These are phyloP conservation scores for Plectosphaerella cucumerina DNA, from an alignment of 2,329 filamentous ascomycete genomes.

Conservation along the genomic window DNA sequence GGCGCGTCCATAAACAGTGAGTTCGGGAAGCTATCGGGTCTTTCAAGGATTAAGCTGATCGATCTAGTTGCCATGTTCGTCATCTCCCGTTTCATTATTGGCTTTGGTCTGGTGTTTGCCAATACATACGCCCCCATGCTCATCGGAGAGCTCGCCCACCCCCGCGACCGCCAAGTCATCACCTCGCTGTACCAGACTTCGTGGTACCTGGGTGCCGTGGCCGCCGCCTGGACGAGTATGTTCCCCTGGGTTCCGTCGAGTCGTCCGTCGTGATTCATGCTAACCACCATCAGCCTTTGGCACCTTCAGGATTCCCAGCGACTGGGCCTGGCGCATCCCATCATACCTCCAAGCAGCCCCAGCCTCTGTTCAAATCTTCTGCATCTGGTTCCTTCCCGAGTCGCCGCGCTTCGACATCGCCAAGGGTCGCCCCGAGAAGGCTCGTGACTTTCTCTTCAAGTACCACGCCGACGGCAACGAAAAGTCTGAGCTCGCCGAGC, in stretches of 20 bases:
- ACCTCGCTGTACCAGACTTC: conserved; percentile 50
- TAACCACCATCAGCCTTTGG: conserved; percentile 29
- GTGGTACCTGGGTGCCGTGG: conserved; percentile 36
- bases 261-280: conserved; percentile 47
- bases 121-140: not conserved
- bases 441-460: conserved; percentile 26
- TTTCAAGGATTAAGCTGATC: conserved; percentile 2
- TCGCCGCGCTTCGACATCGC: conserved; percentile 36
- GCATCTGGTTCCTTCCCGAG: conserved; percentile 33
- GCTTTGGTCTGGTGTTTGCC: not conserved
- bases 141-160: conserved; percentile 57
- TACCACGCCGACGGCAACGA: conserved; percentile 25
- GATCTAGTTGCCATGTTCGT: conserved; percentile 17
- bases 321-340: conserved; percentile 41
- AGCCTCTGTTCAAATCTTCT: conserved; percentile 33
- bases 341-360: conserved; percentile 41
- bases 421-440: conserved; percentile 29
- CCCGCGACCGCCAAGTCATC: conserved; percentile 48
- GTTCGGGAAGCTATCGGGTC: conserved; percentile 5
- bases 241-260: conserved; percentile 18
- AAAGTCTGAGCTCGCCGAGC: conserved; percentile 47
- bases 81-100: not conserved
- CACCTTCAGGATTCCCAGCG: conserved; percentile 32
- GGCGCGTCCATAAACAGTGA: conserved; percentile 43
- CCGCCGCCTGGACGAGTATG: not conserved